Percentiles rank a stretch among this genome's conserved stretches.
Evolutionary conservation across 306 rosid species (phyloP).

Genomic region (Fragaria vesca): DNA sequence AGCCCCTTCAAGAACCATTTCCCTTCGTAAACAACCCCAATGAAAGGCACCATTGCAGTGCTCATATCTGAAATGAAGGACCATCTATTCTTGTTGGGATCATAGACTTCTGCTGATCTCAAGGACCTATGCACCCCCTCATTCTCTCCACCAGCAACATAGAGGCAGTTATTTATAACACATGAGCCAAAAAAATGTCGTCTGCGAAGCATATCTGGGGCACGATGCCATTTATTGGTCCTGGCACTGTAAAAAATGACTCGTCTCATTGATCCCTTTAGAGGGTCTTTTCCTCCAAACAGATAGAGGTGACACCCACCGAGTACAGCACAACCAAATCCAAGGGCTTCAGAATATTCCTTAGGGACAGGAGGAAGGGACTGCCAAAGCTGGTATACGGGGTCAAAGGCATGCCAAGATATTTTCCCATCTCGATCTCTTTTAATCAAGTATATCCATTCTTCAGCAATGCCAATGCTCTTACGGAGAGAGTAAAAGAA

Average conservation of each 20-base stretch:
- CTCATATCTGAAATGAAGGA: constrained; percentile 79
- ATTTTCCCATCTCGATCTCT: constrained; percentile 84
- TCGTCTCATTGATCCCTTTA: constrained; percentile 84
- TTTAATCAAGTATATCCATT: constrained; percentile 79
- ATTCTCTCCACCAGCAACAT: constrained; percentile 87
- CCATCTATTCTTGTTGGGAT: constrained; percentile 87
- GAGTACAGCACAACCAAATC: constrained; percentile 91
- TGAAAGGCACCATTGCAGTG: constrained; percentile 87
- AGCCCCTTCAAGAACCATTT: constrained; percentile 87
- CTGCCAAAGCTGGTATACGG: constrained; percentile 80
- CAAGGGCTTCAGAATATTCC: constrained; percentile 88
- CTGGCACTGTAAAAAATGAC: constrained; percentile 76
- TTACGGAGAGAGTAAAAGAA: constrained; percentile 77
- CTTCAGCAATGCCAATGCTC: constrained; percentile 71
- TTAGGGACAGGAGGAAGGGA: constrained; percentile 87
- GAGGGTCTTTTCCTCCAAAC: constrained; percentile 85
- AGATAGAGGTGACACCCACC: constrained; percentile 82
- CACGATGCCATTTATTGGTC: constrained; percentile 93
- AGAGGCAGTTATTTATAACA: constrained; percentile 80
- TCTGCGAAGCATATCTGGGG: constrained; percentile 88
- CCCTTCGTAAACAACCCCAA: constrained; percentile 77
- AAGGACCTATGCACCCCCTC: constrained; percentile 70
- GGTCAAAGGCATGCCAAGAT: constrained; percentile 93
- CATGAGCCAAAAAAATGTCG: constrained; percentile 82
- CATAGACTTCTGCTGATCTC: constrained; percentile 82